Percentiles rank a stretch among this genome's conserved stretches.
Conservation (phyloP, 2,329 filamentous ascomycete genomes). For the Teratosphaeriaceae sp. region DNA sequence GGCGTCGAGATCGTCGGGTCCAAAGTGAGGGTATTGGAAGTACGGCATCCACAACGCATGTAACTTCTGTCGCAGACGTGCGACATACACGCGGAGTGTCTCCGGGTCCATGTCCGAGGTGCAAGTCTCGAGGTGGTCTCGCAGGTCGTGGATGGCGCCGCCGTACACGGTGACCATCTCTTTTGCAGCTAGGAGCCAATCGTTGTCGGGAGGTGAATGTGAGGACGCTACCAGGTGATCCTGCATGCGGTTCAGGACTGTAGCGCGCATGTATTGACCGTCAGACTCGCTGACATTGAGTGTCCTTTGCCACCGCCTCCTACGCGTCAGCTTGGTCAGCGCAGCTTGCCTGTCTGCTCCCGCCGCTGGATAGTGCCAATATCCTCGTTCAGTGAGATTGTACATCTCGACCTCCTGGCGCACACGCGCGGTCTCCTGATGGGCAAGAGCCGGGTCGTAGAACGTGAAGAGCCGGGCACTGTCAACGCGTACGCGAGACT, state of each 20-base stretch:
- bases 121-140: conserved; percentile 18
- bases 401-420: conserved; percentile 30
- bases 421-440: conserved; percentile 27
- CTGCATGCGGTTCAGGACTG: conserved; percentile 15
- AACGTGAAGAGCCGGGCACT: conserved; percentile 42
- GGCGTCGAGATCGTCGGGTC: conserved; percentile 7
- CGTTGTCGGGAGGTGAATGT: conserved; percentile 29
- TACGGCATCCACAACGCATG: conserved; percentile 42
- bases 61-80: conserved; percentile 6
- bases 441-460: conserved; percentile 34
- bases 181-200: conserved; percentile 38
- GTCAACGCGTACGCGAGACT: conserved; percentile 36
- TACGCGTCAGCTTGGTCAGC: conserved; percentile 20
- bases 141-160: conserved; percentile 26
- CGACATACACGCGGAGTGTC: neutral
- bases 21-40: conserved; percentile 38
- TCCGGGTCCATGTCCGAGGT: conserved; percentile 4
- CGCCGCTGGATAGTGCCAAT: conserved; percentile 29
- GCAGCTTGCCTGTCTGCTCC: conserved; percentile 26
- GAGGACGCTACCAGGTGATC: conserved; percentile 5
- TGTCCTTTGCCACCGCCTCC: conserved; percentile 17
- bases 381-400: conserved; percentile 38
- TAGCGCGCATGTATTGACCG: conserved; percentile 17
- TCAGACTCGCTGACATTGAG: conserved; percentile 18
- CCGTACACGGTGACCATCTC: conserved; percentile 39